These are phyloP conservation scores for Phaffomyces thermotolerans DNA, from an alignment of 805 yeast species.

Conservation along the genomic window DNA sequence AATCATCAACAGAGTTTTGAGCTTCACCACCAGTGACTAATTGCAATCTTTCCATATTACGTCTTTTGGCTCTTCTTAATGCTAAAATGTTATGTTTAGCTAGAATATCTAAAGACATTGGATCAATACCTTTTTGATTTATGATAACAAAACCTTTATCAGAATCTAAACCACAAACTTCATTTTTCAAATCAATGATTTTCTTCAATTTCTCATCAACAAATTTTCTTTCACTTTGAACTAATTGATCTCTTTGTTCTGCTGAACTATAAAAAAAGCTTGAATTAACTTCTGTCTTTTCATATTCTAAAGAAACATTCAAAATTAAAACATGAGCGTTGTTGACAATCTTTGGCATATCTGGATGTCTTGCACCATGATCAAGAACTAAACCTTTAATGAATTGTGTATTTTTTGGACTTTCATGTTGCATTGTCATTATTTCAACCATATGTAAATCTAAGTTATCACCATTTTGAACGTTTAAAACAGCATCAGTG, in stretches of 20 bases:
- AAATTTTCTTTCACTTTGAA: constrained; percentile 86
- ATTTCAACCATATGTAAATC: constrained; percentile 97
- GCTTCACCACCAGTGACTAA: constrained; percentile 96
- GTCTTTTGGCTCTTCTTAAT: constrained; percentile 94
- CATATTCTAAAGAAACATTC: constrained; percentile 93
- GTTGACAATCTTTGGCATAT: constrained; percentile 85
- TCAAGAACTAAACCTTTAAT: constrained; percentile 88
- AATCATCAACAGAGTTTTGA: constrained; percentile 93
- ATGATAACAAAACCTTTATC: constrained; percentile 83
- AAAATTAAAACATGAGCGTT: constrained; percentile 82
- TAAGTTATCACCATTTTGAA: constrained; percentile 48
- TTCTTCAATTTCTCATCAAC: constrained; percentile 90
- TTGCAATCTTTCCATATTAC: constrained; percentile 98
- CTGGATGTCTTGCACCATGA: constrained; percentile 99
- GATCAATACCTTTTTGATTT: constrained; percentile 98
- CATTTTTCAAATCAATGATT: constrained; percentile 87
- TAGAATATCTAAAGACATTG: constrained; percentile 90
- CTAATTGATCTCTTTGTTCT: constrained; percentile 92
- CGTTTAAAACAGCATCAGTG: constrained; percentile 88
- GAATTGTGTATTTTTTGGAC: constrained; percentile 75
- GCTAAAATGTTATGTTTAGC: constrained; percentile 93
- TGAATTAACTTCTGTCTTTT: constrained; percentile 94
- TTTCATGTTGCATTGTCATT: constrained; percentile 95
- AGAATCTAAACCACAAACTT: constrained; percentile 73
- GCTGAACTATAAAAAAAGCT: constrained; percentile 93